Conservation (phyloP, 2,329 filamentous ascomycete genomes). For the Sphaerostilbella broomeana region DNA sequence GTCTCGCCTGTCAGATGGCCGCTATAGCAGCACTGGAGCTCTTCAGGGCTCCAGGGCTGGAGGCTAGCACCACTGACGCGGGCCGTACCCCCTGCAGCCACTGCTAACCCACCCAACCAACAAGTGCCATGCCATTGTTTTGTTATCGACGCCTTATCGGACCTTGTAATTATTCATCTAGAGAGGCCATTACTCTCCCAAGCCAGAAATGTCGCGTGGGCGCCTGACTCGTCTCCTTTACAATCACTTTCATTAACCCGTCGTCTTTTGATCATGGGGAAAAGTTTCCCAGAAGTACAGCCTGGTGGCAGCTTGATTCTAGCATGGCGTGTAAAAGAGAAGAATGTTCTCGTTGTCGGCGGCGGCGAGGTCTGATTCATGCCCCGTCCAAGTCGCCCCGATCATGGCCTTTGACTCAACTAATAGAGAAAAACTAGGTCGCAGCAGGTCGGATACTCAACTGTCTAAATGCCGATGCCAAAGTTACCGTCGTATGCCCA, state of each 20-base stretch:
- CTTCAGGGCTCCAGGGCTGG: background rate
- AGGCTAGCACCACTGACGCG: background rate
- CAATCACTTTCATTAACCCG: conserved; percentile 4
- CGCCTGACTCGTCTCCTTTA: conserved; percentile 9
- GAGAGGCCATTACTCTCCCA: too few relatives aligned
- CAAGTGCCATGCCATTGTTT: background rate
- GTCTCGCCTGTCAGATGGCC: background rate
- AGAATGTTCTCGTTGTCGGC: conserved; percentile 84
- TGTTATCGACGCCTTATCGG: conserved; percentile 7
- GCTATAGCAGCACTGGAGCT: background rate
- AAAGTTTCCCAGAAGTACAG: conserved; percentile 70
- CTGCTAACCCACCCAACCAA: background rate
- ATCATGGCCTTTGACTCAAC: background rate
- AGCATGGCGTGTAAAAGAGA: conserved; percentile 90
- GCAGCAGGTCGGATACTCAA: conserved; percentile 91
- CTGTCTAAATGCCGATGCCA: conserved; percentile 89
- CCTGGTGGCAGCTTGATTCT: conserved; percentile 89
- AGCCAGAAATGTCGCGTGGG: conserved; percentile 7
- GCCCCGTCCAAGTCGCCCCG: background rate
- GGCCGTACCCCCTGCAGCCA: background rate
- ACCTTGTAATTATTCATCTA: conserved; percentile 1
- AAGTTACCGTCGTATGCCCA: conserved; percentile 80
- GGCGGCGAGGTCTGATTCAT: conserved; percentile 72
- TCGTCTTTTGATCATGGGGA: conserved; percentile 24
- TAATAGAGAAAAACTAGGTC: conserved; percentile 52